A percentile compares a stretch with the other conserved stretches of the same genome.
Evolutionary conservation across 2,329 filamentous ascomycete species (phyloP).

Genomic region (Epichloe amarillans): DNA sequence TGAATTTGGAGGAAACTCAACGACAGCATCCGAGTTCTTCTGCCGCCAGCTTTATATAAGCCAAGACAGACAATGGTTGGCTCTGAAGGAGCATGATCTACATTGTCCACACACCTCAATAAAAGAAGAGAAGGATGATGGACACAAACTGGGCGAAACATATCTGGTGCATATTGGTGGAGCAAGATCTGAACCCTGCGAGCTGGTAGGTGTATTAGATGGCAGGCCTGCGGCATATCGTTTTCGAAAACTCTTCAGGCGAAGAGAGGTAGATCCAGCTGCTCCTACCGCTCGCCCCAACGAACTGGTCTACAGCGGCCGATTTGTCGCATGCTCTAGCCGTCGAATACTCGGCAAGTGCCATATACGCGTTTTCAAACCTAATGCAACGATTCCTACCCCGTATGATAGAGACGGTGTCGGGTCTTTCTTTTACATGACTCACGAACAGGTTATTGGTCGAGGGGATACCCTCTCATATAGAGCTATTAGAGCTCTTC

Average conservation of each 20-base stretch:
- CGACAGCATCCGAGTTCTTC: slow-evolving; percentile 42
- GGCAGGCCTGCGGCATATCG: slow-evolving; percentile 12
- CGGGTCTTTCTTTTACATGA: slow-evolving; percentile 54
- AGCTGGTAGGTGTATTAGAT: slow-evolving; percentile 30
- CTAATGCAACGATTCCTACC: slow-evolving; percentile 32
- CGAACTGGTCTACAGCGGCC: slow-evolving; percentile 43
- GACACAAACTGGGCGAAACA: slow-evolving; percentile 43
- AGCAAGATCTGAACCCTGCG: slow-evolving; percentile 42
- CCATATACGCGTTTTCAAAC: slow-evolving; percentile 40
- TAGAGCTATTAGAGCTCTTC: slow-evolving; percentile 24
- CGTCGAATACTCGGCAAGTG: slow-evolving; percentile 41
- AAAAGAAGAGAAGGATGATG: background rate
- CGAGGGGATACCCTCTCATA: slow-evolving; percentile 5
- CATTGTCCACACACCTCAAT: slow-evolving; percentile 29
- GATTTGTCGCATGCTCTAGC: slow-evolving; percentile 23
- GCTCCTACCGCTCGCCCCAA: slow-evolving; percentile 31
- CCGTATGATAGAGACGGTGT: slow-evolving; percentile 55
- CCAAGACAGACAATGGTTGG: slow-evolving; percentile 47
- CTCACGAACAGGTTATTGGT: slow-evolving; percentile 16
- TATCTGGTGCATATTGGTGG: slow-evolving; percentile 32
- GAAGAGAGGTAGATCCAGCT: slow-evolving; percentile 24
- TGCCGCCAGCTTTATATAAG: slow-evolving; percentile 57
- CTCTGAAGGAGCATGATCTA: slow-evolving; percentile 41
- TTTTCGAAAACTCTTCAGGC: slow-evolving; percentile 41
- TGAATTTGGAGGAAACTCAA: slow-evolving; percentile 39